Evolutionary conservation across 2,329 filamentous ascomycete genomes (phyloP), one percentile per base, ranked within the genome.

Genomic region (Penicillium freii): DNA sequence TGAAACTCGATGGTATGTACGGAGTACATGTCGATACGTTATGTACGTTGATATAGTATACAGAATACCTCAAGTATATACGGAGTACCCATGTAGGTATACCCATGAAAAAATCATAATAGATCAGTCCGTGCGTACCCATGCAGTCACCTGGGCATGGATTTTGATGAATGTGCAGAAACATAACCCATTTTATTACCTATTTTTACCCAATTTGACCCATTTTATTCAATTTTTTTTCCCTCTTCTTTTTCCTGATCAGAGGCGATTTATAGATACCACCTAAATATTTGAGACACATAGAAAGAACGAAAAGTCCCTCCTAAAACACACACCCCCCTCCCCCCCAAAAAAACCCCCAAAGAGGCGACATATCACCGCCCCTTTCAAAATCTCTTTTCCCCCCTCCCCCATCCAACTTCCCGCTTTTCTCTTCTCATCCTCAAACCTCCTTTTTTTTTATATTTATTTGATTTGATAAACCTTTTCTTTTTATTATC

Each of bases 351-450:
- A 38, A 21, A 39, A 39, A 39, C 19, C 36, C n/a, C 42, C 23
- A 29, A 53, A 43, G 43, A 39, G 36, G 53, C 46, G 38, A 55
- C 52, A 63, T 62, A 63, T 62, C 56, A 51, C 62, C 57, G 62
- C 63, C 60, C 58, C 62, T 64, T 62, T 64, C 39, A 48, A 58
- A 62, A 64, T 61, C 38, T 36, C 54, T 42, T 39, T 38, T 33
- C 31, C 31, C 27, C 51, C 43, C 21, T 19, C 34, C 44, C 52
- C 48, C 40, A 44, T 46, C 52, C 51, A 29, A 38, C 31, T 53
- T 29, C 36, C 36, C 45, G 9, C 11, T 17, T 33, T 47, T 25
- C 38, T 54, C 31, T 45, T 48, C 42, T 23, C 11, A 43, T 36
- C 11, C n/a, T 31, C 11, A 8, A 44, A 55, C 25, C 48, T 48